Evolutionary conservation across 257 asterid species (phyloP).

Genomic region (Primulina tabacum): DNA sequence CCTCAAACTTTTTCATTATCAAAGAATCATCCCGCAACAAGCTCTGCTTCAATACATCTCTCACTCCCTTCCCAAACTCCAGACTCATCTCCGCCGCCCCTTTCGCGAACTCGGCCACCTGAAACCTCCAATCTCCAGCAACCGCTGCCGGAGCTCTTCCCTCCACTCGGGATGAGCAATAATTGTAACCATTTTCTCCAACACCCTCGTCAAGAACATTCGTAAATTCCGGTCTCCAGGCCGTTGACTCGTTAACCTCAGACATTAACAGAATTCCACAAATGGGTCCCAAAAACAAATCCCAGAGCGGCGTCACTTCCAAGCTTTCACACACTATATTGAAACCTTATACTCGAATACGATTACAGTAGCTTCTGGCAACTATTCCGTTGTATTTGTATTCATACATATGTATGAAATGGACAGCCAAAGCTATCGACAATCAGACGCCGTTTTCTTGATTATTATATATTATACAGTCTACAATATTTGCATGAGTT

Average conservation of each 20-base stretch:
- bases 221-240: conserved; percentile 34
- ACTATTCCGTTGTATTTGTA: neutral
- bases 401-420: conserved; percentile 23
- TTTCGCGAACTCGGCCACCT: conserved; percentile 76
- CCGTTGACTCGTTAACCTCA: conserved; percentile 56
- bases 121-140: conserved; percentile 59
- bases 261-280: conserved; percentile 41
- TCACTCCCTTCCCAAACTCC: conserved; percentile 85
- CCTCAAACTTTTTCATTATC: conserved; percentile 60
- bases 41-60: conserved; percentile 88
- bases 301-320: conserved; percentile 31
- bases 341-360: neutral
- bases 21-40: conserved; percentile 77
- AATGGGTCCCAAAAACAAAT: conserved; percentile 17
- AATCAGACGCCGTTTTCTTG: conserved; percentile 6
- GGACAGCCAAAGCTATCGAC: conserved; percentile 18
- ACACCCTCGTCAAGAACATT: conserved; percentile 29
- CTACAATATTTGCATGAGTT: conserved; percentile 23
- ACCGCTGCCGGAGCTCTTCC: conserved; percentile 23
- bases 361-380: neutral
- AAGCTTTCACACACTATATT: conserved; percentile 15
- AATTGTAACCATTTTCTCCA: conserved; percentile 26
- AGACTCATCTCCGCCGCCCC: conserved; percentile 94
- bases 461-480: conserved; percentile 16
- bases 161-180: conserved; percentile 24